phyloP scores from a whole-genome alignment of 192 early-diverging fungal genomes.

The Linnemannia schmuckeri region DNA sequence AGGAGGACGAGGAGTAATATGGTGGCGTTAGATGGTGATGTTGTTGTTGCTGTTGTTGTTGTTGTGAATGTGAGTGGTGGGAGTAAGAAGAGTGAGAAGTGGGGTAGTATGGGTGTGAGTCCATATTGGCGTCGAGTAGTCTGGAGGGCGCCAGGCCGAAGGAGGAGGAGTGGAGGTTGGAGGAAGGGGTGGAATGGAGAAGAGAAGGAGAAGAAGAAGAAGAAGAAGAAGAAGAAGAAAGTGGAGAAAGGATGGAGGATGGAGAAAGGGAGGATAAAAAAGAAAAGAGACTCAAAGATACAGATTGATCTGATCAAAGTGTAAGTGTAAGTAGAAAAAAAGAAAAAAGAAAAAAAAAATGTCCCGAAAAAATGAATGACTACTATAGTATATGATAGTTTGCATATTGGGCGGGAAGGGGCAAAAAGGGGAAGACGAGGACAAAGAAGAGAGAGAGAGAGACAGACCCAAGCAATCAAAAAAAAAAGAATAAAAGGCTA shows the following conservation, averaged over 20 bases:
- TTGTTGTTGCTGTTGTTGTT: neutral
- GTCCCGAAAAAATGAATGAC: neutral
- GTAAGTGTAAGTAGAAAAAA: neutral
- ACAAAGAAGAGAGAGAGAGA: too few relatives aligned
- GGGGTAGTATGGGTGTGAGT: constrained; percentile 21
- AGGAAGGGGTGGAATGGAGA: neutral
- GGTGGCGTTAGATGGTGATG: constrained; percentile 31
- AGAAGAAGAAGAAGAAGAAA: neutral
- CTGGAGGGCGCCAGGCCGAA: neutral
- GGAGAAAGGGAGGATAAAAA: neutral
- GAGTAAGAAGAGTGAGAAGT: neutral
- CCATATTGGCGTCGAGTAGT: neutral
- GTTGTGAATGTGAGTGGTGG: constrained; percentile 5
- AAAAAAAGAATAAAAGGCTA: neutral
- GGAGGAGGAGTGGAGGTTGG: neutral
- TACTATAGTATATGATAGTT: too few relatives aligned
- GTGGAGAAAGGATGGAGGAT: neutral
- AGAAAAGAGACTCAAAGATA: neutral
- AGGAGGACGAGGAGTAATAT: neutral
- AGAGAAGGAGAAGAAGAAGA: neutral
- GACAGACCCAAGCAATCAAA: neutral
- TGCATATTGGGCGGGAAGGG: neutral
- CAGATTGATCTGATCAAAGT: neutral
- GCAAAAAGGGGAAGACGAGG: too few relatives aligned
- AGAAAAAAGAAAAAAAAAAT: neutral